Conservation (phyloP, 768 basidiomycete species). For the Calocybe indica region DNA sequence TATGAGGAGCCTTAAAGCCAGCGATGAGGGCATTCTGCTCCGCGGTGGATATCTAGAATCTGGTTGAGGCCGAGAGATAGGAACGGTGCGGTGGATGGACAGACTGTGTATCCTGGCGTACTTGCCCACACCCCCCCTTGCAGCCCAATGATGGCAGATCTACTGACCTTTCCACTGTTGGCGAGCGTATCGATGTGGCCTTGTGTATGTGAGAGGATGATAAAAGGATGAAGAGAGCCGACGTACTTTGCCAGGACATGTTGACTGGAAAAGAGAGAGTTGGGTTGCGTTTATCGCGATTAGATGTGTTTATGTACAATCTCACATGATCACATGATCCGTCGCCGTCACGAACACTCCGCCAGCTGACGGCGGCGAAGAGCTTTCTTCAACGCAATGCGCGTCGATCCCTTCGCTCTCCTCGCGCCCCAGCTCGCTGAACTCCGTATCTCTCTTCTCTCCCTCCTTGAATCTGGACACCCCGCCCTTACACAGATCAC, state of each 20-base stretch:
- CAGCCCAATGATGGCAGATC: conserved; percentile 73
- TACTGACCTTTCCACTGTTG: conserved; percentile 62
- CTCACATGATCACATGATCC: too few relatives aligned
- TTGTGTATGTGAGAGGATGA: too few relatives aligned
- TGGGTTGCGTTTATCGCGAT: too few relatives aligned
- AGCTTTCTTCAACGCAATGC: conserved; percentile 1
- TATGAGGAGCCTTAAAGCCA: conserved; percentile 35
- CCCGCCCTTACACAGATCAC: conserved; percentile 80
- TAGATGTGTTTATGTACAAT: too few relatives aligned
- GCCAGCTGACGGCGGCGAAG: too few relatives aligned
- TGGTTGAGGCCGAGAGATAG: conserved; percentile 1
- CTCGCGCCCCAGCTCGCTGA: conserved; percentile 63
- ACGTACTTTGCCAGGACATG: too few relatives aligned
- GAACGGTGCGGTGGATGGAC: conserved; percentile 14
- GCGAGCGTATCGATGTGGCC: conserved; percentile 33
- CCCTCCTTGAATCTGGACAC: conserved; percentile 78
- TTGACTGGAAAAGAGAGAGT: too few relatives aligned
- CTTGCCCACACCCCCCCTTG: conserved; percentile 76
- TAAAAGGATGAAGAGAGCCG: too few relatives aligned
- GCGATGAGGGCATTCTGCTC: conserved; percentile 58
- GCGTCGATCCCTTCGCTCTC: conserved; percentile 61
- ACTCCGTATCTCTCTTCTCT: conserved; percentile 63
- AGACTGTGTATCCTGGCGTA: conserved; percentile 51
- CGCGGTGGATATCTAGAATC: conserved; percentile 46
- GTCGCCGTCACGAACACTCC: too few relatives aligned